Base-by-base conservation (phyloP, 2,329 filamentous ascomycete species). In the Cytospora piceicola region DNA sequence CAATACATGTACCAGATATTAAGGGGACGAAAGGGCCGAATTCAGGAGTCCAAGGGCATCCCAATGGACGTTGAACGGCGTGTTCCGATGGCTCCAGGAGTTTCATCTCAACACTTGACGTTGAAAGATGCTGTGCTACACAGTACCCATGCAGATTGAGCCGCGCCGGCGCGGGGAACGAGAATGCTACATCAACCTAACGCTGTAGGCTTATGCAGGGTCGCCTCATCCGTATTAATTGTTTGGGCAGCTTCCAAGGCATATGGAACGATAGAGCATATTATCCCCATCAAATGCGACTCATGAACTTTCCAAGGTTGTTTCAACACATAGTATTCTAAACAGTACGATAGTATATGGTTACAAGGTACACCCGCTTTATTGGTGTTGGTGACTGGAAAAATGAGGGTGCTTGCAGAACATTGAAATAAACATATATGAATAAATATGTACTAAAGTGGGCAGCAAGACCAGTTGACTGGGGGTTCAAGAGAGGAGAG, bases 81-180 rank as follows among this genome's bases (percentile, higher is more conserved):
- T 20, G 7, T 42, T 3, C 15, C 39, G 15, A 22, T 22, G 11
- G 46, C 20, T n/a, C 20, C 39, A 17, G 17, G 8, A 6, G 3
- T 24, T 22, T 12, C 9, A 24, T 36, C 9, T 49, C 46, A 22
- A 49, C 46, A 9, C n/a, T 49, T 24, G 46, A 22, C 46, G 46
- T 49, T 49, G 42, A 49, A 49, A 49, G n/a, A 2, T 24, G 4
- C n/a, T 49, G 46, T 49, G 46, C 46, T 49, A 49, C 46, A 49
- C 46, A 49, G n/a, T 14, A 24, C 46, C n/a, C 8, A 20, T 5
- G 11, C 24, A 24, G 14, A 24, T 49, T 49, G 46, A 49, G 46
- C 46, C 46, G 46, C 46, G 46, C 46, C 46, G 46, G n/a, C 46
- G 46, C 46, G 46, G 46, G 46, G 46, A 49, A 20, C n/a, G 46